Percentiles rank a stretch among this genome's conserved stretches.
These are phyloP conservation scores for Noccaea bulbosa DNA, from an alignment of 345 rosid species.

Conservation along the genomic window DNA sequence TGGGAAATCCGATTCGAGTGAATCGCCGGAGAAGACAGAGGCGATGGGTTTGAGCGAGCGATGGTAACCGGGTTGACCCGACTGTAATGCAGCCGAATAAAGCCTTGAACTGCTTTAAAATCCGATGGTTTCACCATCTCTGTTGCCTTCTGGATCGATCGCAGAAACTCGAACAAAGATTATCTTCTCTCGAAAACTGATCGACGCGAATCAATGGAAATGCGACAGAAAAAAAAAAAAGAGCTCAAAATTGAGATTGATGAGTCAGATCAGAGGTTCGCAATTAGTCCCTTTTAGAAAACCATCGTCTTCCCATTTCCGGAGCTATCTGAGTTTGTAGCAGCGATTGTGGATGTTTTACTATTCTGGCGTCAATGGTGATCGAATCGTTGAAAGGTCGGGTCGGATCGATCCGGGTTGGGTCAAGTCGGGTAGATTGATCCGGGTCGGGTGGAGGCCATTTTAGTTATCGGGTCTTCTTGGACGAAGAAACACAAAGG, in stretches of 20 bases:
- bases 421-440: too few relatives aligned
- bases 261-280: conserved; percentile 10
- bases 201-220: conserved; percentile 14
- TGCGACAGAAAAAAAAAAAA: neutral
- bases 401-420: neutral
- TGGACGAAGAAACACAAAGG: conserved; percentile 37
- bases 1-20: conserved; percentile 39
- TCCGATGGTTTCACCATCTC: conserved; percentile 57
- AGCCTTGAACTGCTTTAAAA: conserved; percentile 45
- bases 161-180: conserved; percentile 1
- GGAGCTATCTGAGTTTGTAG: conserved; percentile 6
- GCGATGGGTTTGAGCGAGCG: conserved; percentile 40
- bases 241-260: neutral
- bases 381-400: neutral
- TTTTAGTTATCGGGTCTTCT: conserved; percentile 33
- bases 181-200: conserved; percentile 2
- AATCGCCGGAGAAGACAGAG: conserved; percentile 33
- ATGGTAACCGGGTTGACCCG: conserved; percentile 43
- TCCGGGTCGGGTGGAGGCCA: conserved; percentile 14
- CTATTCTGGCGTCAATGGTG: conserved; percentile 23
- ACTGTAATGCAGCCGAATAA: conserved; percentile 49
- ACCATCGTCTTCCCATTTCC: conserved; percentile 24
- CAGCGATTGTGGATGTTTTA: neutral
- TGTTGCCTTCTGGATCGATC: conserved; percentile 24
- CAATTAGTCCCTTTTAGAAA: conserved; percentile 14